Percentiles rank a stretch among this genome's conserved stretches.
Evolutionary conservation across 768 basidiomycete genomes (phyloP).

Genomic region (Cystobasidium tubakii): DNA sequence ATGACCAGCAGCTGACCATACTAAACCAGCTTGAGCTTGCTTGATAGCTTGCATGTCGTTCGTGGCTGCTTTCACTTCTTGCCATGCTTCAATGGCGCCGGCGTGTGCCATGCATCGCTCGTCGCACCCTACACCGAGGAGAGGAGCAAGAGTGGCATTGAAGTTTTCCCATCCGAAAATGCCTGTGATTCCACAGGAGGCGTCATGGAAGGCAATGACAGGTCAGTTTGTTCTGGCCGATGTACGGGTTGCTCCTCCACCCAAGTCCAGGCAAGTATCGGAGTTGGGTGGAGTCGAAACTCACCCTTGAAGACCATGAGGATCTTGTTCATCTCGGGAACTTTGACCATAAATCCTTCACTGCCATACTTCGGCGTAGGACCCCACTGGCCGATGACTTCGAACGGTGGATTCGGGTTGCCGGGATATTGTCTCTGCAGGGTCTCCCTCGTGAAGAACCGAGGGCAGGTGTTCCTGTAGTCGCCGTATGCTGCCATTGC

Average conservation of each 20-base stretch:
- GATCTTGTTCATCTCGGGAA: slow-evolving; percentile 40
- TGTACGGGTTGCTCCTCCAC: too few relatives aligned
- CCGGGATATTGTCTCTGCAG: slow-evolving; percentile 37
- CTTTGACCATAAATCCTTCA: slow-evolving; percentile 37
- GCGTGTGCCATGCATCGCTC: slow-evolving; percentile 33
- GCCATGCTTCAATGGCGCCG: slow-evolving; percentile 38
- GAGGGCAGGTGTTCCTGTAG: slow-evolving; percentile 35
- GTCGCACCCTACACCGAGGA: slow-evolving; percentile 36
- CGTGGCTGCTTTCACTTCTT: slow-evolving; percentile 34
- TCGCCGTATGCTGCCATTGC: slow-evolving; percentile 37
- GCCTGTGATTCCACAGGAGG: too few relatives aligned
- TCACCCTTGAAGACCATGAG: slow-evolving; percentile 34
- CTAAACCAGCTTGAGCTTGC: slow-evolving; percentile 21
- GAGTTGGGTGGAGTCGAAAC: too few relatives aligned
- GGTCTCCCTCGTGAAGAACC: slow-evolving; percentile 32
- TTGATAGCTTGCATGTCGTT: slow-evolving; percentile 38
- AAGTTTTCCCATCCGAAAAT: slow-evolving; percentile 41
- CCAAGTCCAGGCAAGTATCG: too few relatives aligned
- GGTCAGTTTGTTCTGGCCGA: not conserved
- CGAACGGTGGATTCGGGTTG: slow-evolving; percentile 33
- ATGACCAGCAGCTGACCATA: slow-evolving; percentile 35
- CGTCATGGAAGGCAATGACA: not conserved
- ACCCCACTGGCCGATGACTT: slow-evolving; percentile 32
- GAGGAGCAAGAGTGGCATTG: slow-evolving; percentile 36
- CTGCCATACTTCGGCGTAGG: slow-evolving; percentile 25